Evolutionary conservation across 1,284 basidiomycete species (phyloP), one percentile per base, ranked within the genome.

Genomic region (Puccinia polysora): DNA sequence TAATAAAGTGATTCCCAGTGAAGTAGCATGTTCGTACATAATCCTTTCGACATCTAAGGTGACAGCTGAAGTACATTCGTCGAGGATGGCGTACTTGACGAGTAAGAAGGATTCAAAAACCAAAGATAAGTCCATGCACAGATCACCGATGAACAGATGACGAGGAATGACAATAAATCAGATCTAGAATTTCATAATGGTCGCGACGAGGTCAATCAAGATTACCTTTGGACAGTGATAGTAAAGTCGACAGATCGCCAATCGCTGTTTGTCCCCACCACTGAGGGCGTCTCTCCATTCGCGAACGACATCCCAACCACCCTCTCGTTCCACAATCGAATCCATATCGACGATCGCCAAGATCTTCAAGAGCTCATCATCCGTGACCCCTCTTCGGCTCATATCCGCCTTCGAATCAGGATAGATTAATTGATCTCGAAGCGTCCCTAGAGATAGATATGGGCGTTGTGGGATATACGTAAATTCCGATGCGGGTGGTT

Each of bases 61-160:
- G 12, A 98, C 93, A 0, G 95, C 87, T 12, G 88, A 90, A 0
- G 95, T 97, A 75, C 93, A 95, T 80, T 98, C 95, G 78, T 97
- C 95, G 52, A 97, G 83, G 68, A 98, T 93, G 4, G 94, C 95
- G 77, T 95, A 97, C 90, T 93, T n/a, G n/a, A n/a, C n/a, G n/a
- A n/a, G n/a, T n/a, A n/a, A n/a, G n/a, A n/a, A n/a, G n/a, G n/a
- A n/a, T n/a, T n/a, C n/a, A n/a, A n/a, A n/a, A n/a, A n/a, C n/a
- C n/a, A n/a, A n/a, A n/a, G n/a, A n/a, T n/a, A 72, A 2, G 12
- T n/a, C n/a, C n/a, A n/a, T n/a, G n/a, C n/a, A n/a, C n/a, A n/a
- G n/a, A n/a, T n/a, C n/a, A n/a, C n/a, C n/a, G n/a, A n/a, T n/a
- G n/a, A n/a, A n/a, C n/a, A n/a, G n/a, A n/a, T n/a, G n/a, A n/a